Base-by-base conservation (phyloP, 352 stramenopile species). In the Phytophthora rubi region DNA sequence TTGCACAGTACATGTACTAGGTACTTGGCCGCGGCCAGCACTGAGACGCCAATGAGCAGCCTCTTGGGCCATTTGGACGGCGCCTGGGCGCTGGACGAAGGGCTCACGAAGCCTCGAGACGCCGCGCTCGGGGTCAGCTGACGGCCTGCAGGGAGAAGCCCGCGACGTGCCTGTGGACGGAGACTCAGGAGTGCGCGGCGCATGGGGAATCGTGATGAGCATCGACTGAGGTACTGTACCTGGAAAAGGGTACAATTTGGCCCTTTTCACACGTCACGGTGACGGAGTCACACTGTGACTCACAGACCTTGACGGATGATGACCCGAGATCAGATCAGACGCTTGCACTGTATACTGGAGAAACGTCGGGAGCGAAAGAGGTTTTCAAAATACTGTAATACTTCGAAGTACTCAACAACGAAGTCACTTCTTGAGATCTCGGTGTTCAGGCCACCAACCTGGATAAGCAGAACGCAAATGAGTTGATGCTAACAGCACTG, bases 21-120 rank as follows among this genome's bases (percentile, higher is more conserved):
- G 33, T 65, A 70, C 21, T 9, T 12, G 16, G 6, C 4, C 9
- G n/a, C 10, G 7, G 18, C 47, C 12, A 64, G 16, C 15, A 54
- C 51, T 28, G 44, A 8, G 8, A 12, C 45, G 5, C 4, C 26
- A 4, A 64, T 37, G 5, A 70, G 33, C 21, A 61, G 32, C 12
- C 32, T 23, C 23, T 45, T 64, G 16, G 49, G 39, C 62, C 54
- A 64, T 54, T 59, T 70, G 54, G 54, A 53, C 35, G 47, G 33
- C 9, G 53, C 6, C 16, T 37, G 56, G 15, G 45, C 9, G 28
- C 13, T 15, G 3, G n/a, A 8, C 8, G 42, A 30, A 15, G 53
- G n/a, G 39, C n/a, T 58, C 13, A 32, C 53, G 15, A 70, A 65
- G 33, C 33, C 37, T 9, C 54, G 47, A 58, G 21, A 51, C 12